Conservation (phyloP, 495 filamentous ascomycete species). For the Lentithecium fluviatile region DNA sequence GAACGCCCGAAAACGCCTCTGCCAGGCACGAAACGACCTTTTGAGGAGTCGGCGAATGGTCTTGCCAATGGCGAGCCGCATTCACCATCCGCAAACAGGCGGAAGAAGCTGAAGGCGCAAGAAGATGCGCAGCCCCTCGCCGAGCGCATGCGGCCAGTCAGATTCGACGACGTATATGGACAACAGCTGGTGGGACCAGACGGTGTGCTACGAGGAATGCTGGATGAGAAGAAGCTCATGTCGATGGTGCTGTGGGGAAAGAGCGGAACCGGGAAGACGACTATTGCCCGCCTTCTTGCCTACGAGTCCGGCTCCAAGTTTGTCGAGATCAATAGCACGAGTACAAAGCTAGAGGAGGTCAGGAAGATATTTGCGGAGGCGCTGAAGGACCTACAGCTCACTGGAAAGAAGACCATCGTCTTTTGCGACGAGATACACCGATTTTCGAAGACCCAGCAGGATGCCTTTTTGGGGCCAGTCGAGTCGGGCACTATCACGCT, state of each 20-base stretch:
- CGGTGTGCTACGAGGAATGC: conserved; percentile 84
- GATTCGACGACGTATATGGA: conserved; percentile 81
- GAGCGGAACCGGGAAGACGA: conserved; percentile 93
- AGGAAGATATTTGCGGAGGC: conserved; percentile 93
- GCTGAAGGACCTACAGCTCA: conserved; percentile 74
- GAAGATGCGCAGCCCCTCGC: conserved; percentile 79
- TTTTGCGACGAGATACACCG: conserved; percentile 98
- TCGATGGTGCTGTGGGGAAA: conserved; percentile 96
- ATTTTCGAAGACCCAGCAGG: conserved; percentile 90
- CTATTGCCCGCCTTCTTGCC: conserved; percentile 92
- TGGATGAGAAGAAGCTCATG: conserved; percentile 81
- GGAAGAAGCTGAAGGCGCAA: conserved; percentile 51
- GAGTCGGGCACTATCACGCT: conserved; percentile 88
- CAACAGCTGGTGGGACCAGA: conserved; percentile 85
- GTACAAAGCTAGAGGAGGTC: conserved; percentile 84
- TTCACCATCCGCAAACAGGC: conserved; percentile 58
- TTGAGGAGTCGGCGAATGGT: conserved; percentile 15
- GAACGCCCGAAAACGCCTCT: conserved; percentile 39
- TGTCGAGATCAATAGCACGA: conserved; percentile 94
- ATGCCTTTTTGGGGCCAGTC: conserved; percentile 91
- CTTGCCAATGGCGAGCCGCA: conserved; percentile 19
- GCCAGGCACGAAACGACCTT: conserved; percentile 42
- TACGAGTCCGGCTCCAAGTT: conserved; percentile 76
- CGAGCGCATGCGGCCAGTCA: conserved; percentile 86
- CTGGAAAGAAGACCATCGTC: conserved; percentile 87